Evolutionary conservation across 805 yeast species (phyloP), one percentile per base, ranked within the genome.

Genomic region (Yamadazyma scolyti): DNA sequence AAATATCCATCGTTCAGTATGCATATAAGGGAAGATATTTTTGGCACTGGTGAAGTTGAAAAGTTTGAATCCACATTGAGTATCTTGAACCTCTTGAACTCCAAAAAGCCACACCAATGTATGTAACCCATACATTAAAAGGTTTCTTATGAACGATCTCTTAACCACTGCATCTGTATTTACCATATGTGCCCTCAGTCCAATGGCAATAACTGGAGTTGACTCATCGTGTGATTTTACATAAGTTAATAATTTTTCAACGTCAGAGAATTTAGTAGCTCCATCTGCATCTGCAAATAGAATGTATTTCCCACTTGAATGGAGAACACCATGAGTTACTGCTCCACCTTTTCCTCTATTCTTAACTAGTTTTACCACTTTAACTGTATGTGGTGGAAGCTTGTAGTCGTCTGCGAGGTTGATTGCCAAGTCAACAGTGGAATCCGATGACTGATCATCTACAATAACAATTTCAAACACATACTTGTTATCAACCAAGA

Each of bases 271-370:
- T 44, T 72, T 69, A 16, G 95, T 81, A 4, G 98, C 97, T 20
- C 97, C 97, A 59, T 93, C 98, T 1, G 97, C 98, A 59, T 93
- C 98, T 1, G 96, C 97, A 64, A 93, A 93, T 7, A 93, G 69
- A 8, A 77, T 75, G 46, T 73, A 80, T 34, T 68, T 54, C 9
- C 97, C 98, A 25, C 86, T 65, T 3, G 80, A 63, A 47, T 77
- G 78, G 46, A 80, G 73, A 55, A 93, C 61, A 5, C 98, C 98
- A 56, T 90, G 97, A 11, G 94, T 78, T 0, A 93, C 97, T 0
- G 97, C 98, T 9, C 97, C 58, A 6, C 71, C 71, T 61, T 90
- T 90, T 16, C 98, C 98, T 47, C 98, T 71, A 55, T 93, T 93
- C 40, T 74, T 56, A 15, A 59, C 74, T 40, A 93, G 68, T 43